phyloP scores from a whole-genome alignment of 495 filamentous ascomycete species.

The Talaromyces proteolyticus region DNA sequence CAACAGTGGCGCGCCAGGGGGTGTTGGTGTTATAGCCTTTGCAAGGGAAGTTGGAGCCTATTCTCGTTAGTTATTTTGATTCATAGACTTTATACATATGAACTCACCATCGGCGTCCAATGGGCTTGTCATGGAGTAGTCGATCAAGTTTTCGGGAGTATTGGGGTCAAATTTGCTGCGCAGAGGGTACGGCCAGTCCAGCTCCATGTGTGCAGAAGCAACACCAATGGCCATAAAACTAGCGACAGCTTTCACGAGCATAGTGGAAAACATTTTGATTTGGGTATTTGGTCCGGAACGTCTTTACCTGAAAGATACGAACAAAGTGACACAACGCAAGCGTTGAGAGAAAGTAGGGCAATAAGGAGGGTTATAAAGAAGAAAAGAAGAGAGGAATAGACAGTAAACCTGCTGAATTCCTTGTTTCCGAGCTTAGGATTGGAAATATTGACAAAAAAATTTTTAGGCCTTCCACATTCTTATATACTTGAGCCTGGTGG shows the following conservation, averaged over 20 bases:
- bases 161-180: constrained; percentile 10
- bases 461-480: neutral
- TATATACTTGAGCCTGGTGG: neutral
- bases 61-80: neutral
- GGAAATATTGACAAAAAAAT: neutral
- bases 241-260: constrained; percentile 1
- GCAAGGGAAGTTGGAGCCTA: constrained; percentile 64
- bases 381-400: neutral
- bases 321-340: neutral
- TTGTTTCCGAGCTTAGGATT: neutral
- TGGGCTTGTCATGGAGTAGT: constrained; percentile 10
- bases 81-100: neutral
- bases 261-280: neutral
- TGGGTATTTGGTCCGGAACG: neutral
- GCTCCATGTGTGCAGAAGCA: constrained; percentile 9
- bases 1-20: constrained; percentile 9
- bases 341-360: neutral
- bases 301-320: neutral
- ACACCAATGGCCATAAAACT: constrained; percentile 1
- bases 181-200: constrained; percentile 13
- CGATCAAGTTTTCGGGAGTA: neutral
- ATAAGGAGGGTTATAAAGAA: neutral
- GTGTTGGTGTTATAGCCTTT: constrained; percentile 43
- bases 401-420: neutral
- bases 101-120: constrained; percentile 3